phyloP scores from a whole-genome alignment of 805 yeast genomes.

The Candida xyloterini region DNA sequence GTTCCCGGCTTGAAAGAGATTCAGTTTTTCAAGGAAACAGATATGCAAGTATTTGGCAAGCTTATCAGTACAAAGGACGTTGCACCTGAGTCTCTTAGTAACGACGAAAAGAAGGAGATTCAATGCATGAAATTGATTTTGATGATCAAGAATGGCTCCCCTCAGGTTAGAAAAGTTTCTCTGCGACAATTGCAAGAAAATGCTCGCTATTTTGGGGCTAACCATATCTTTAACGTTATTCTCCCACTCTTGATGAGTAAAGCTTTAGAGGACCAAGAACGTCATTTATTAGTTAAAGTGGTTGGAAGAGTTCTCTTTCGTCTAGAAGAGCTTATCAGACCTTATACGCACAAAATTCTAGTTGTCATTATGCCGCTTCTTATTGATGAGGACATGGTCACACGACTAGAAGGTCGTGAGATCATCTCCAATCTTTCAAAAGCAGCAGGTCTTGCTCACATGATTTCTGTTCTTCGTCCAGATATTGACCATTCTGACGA shows the following conservation, averaged over 20 bases:
- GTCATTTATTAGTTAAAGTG: constrained; percentile 77
- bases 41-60: constrained; percentile 66
- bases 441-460: constrained; percentile 77
- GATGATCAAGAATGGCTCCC: constrained; percentile 75
- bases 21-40: constrained; percentile 68
- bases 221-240: constrained; percentile 62
- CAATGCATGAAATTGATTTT: constrained; percentile 62
- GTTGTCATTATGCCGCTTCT: constrained; percentile 75
- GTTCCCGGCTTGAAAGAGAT: constrained; percentile 66
- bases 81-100: constrained; percentile 35
- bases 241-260: constrained; percentile 75
- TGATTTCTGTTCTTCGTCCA: constrained; percentile 76
- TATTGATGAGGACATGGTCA: constrained; percentile 72
- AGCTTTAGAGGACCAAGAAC: constrained; percentile 72
- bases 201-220: constrained; percentile 67
- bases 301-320: constrained; percentile 65
- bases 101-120: constrained; percentile 56
- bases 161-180: constrained; percentile 63
- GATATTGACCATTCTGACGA: constrained; percentile 84
- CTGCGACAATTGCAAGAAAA: constrained; percentile 62
- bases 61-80: constrained; percentile 38
- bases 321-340: constrained; percentile 62
- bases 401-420: constrained; percentile 77
- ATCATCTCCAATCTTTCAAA: constrained; percentile 70
- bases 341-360: constrained; percentile 69